phyloP scores from a whole-genome alignment of 2,329 filamentous ascomycete genomes.

The Talaromyces piceae region DNA sequence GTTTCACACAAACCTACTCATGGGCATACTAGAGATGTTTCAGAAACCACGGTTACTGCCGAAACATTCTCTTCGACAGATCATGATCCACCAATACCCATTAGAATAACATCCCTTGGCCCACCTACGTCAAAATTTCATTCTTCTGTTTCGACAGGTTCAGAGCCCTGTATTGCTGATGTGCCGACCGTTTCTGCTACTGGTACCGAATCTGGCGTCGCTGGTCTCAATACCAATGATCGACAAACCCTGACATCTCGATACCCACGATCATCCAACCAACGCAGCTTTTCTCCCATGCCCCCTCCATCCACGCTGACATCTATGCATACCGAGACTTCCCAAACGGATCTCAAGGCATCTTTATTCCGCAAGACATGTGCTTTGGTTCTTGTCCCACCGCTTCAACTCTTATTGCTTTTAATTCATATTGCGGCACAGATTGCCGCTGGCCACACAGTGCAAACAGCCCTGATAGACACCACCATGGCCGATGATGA shows the following conservation, averaged over 20 bases:
- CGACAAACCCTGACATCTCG: neutral
- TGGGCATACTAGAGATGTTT: slow-evolving; percentile 22
- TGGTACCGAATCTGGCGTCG: neutral
- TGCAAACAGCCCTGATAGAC: slow-evolving; percentile 14
- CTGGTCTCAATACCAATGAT: neutral
- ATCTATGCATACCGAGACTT: slow-evolving; percentile 37
- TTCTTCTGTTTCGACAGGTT: slow-evolving; percentile 39
- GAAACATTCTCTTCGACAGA: slow-evolving; percentile 14
- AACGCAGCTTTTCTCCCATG: slow-evolving; percentile 58
- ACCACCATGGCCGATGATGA: slow-evolving; percentile 9
- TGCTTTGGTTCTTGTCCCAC: slow-evolving; percentile 71
- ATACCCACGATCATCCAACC: slow-evolving; percentile 31
- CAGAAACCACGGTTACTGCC: slow-evolving; percentile 20
- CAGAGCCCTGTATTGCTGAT: slow-evolving; percentile 14
- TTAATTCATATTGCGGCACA: slow-evolving; percentile 75
- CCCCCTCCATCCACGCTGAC: slow-evolving; percentile 60
- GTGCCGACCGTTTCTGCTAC: neutral
- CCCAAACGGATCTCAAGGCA: slow-evolving; percentile 49
- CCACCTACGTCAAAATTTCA: slow-evolving; percentile 35
- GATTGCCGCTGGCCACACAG: slow-evolving; percentile 47
- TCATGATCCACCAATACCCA: neutral
- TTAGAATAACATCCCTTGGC: neutral
- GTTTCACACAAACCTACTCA: slow-evolving; percentile 1
- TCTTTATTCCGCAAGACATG: slow-evolving; percentile 69
- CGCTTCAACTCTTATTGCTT: slow-evolving; percentile 66